Base-by-base conservation (phyloP, 306 rosid species). In the Glycine latifolia region DNA sequence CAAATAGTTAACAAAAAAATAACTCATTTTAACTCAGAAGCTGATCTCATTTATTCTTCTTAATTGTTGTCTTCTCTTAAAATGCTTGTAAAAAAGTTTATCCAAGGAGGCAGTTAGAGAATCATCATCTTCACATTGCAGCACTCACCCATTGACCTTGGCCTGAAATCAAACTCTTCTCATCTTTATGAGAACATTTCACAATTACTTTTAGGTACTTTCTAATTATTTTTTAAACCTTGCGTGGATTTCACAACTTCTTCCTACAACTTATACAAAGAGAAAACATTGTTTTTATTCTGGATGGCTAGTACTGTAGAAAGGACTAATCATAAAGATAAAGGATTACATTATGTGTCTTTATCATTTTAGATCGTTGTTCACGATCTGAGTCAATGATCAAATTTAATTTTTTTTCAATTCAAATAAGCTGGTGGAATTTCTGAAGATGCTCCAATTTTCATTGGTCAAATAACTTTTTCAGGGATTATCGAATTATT, bases 401-500 rank as follows among this genome's bases (percentile, higher is more conserved):
- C 7, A 17, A 41, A 26, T 20, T 20, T 39, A 39, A 9, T 8
- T 8, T 7, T 8, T 59, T 60, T 9, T 26, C n/a, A 2, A 58
- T 44, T 69, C 15, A 68, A 68, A 68, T 8, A 4, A 39, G 15
- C 55, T 1, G 26, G 46, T 13, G 52, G 53, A 47, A 33, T 31
- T 10, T 37, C 66, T 10, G 20, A 77, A 35, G 39, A 37, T 78
- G 41, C 33, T 44, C 10, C 15, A 26, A 16, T 12, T 70, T 46
- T 58, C 71, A 43, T 39, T 33, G 72, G 61, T 71, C 71, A 44
- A 79, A 10, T 70, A 56, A 10, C n/a, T 58, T 20, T 16, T 7
- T 56, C 2, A 7, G 4, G n/a, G 10, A 16, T 3, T 26, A 15
- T 15, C 0, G 4, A 37, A 39, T 5, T 47, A 70, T 69, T 39